These are phyloP conservation scores for Monosporascus sp. DNA, from an alignment of 2,329 filamentous ascomycete species.

Conservation along the genomic window DNA sequence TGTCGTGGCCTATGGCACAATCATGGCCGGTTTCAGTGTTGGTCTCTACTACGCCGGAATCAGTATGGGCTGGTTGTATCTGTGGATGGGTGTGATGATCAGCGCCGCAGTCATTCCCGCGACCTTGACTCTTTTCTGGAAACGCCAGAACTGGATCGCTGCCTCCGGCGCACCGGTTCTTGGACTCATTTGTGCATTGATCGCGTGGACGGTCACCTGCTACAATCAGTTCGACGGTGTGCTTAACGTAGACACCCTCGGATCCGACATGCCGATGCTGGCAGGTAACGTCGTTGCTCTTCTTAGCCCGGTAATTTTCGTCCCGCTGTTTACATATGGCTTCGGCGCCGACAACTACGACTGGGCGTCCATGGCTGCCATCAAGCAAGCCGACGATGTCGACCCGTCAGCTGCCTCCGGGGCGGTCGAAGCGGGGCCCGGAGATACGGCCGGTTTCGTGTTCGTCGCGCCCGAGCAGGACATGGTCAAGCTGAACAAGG, in stretches of 20 bases:
- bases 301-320: conserved; percentile 14
- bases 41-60: conserved; percentile 68
- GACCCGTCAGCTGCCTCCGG: neutral
- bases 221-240: conserved; percentile 59
- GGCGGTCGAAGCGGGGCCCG: conserved; percentile 39
- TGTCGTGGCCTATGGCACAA: conserved; percentile 62
- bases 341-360: conserved; percentile 11
- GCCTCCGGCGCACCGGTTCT: conserved; percentile 58
- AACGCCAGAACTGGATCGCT: conserved; percentile 46
- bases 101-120: conserved; percentile 76
- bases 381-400: conserved; percentile 8
- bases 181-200: conserved; percentile 60
- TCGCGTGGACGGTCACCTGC: conserved; percentile 72
- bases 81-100: conserved; percentile 87
- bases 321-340: conserved; percentile 6
- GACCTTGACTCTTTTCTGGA: conserved; percentile 73
- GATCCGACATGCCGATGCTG: conserved; percentile 79
- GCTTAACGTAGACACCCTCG: conserved; percentile 67
- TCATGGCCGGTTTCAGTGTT: conserved; percentile 71
- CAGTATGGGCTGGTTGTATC: conserved; percentile 81
- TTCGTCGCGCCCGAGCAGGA: conserved; percentile 5
- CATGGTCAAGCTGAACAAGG: conserved; percentile 5
- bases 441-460: neutral
- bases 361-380: conserved; percentile 21
- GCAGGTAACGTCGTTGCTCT: conserved; percentile 57